phyloP scores from a whole-genome alignment of 2,329 filamentous ascomycete genomes.

The Pseudogymnoascus verrucosus region DNA sequence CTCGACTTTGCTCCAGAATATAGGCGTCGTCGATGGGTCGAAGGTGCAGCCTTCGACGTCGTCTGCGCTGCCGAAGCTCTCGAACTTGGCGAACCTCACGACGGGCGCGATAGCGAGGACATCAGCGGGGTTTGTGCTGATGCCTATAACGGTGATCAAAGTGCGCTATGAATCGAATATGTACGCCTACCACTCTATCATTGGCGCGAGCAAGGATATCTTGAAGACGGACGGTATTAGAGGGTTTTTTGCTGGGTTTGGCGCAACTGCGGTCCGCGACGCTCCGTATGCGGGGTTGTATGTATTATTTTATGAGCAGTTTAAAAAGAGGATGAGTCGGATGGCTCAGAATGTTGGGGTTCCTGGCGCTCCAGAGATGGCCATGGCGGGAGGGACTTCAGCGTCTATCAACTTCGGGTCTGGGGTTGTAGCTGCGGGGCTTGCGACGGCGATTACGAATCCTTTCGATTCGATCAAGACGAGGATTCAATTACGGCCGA shows the following conservation, averaged over 20 bases:
- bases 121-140: constrained; percentile 81
- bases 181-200: constrained; percentile 74
- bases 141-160: constrained; percentile 94
- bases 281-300: constrained; percentile 96
- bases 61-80: constrained; percentile 72
- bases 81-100: constrained; percentile 74
- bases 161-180: constrained; percentile 88
- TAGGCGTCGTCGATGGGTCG: constrained; percentile 22
- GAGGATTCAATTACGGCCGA: constrained; percentile 81
- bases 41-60: constrained; percentile 35
- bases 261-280: constrained; percentile 85
- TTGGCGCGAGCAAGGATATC: constrained; percentile 67
- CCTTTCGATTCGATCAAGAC: constrained; percentile 97
- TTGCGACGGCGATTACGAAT: constrained; percentile 85
- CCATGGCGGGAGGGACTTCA: constrained; percentile 33
- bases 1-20: constrained; percentile 31
- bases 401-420: constrained; percentile 78
- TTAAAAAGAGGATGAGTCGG: constrained; percentile 53
- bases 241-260: constrained; percentile 90
- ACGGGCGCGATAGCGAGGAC: constrained; percentile 80
- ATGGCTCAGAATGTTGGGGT: constrained; percentile 20
- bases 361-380: constrained; percentile 15
- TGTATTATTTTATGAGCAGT: constrained; percentile 85
- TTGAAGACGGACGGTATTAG: constrained; percentile 61
- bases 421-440: constrained; percentile 69